Percentiles rank a stretch among this genome's conserved stretches.
These are phyloP conservation scores for Plasmodium coatneyi DNA, from an alignment of 169 alveolate genomes.

Conservation along the genomic window DNA sequence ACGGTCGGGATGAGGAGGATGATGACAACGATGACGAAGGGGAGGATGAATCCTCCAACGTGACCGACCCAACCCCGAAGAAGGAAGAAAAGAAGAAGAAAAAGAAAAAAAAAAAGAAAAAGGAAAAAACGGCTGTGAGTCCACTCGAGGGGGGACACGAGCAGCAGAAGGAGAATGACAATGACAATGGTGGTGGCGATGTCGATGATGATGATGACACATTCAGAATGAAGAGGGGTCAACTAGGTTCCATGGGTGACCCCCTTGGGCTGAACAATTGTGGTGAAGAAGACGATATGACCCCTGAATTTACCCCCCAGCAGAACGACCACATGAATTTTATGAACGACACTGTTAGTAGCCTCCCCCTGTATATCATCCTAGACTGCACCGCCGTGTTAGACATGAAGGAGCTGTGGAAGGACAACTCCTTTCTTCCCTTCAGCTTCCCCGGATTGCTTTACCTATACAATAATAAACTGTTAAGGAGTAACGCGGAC, in stretches of 20 bases:
- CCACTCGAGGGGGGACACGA: neutral
- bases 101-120: neutral
- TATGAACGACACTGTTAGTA: neutral
- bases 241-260: neutral
- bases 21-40: constrained; percentile 1
- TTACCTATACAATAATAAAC: constrained; percentile 48
- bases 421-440: constrained; percentile 45
- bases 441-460: constrained; percentile 72
- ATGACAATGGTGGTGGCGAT: neutral
- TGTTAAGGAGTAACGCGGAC: neutral
- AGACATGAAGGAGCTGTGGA: constrained; percentile 74
- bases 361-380: constrained; percentile 50
- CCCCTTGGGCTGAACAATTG: neutral
- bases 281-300: neutral
- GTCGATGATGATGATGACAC: neutral
- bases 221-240: neutral
- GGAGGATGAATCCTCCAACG: neutral
- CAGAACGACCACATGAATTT: neutral
- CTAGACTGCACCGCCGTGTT: constrained; percentile 67
- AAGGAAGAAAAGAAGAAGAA: neutral
- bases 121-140: neutral
- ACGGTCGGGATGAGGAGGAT: neutral
- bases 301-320: neutral
- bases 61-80: neutral
- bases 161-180: neutral